Evolutionary conservation across 768 basidiomycete species (phyloP), one percentile per base, ranked within the genome.

Genomic region (Rhizopogon vesiculosus): DNA sequence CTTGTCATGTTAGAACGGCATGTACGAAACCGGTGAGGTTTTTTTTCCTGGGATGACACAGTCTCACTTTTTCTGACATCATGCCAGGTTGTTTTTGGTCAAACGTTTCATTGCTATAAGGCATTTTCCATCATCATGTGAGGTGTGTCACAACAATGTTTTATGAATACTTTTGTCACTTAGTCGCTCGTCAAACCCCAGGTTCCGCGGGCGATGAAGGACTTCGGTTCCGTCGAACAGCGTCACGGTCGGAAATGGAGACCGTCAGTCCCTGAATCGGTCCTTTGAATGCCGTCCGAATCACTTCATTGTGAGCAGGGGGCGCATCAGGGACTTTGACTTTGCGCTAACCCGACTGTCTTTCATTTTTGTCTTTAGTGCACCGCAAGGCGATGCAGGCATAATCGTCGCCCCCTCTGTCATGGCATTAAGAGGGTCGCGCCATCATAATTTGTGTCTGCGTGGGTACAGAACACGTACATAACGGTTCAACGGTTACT

Each of bases 261-360:
- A 35, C 9, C 48, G 38, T 49, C 38, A 43, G 50, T 38, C 55
- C 55, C 55, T 56, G 51, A 33, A 42, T 35, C 55, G 55, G 55
- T 56, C 55, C 55, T 41, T 42, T 52, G 55, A 43, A 46, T 40
- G 38, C 40, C 48, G 48, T 49, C 46, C 13, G 25, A 25, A 48
- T 48, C 45, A 48, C 18, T 48, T 33, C 18, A 48, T 13, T 48
- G 31, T 38, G 25, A 13, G 13, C 13, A 38, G 35, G 35, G 10
- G 7, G 35, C 18, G 18, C 45, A 48, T 48, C 46, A 48, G 19
- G 46, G 45, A 22, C 13, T 48, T 38, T 38, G 35, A 38, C 35
- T 38, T 38, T 35, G 33, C 31, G 33, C 18, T 15, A 48, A 48
- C 46, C 7, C 33, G 31, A 9, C 31, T 33, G 15, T 7, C 13